Evolutionary conservation across 805 yeast species (phyloP), one percentile per base, ranked within the genome.

Genomic region (Candida sanyiensis): DNA sequence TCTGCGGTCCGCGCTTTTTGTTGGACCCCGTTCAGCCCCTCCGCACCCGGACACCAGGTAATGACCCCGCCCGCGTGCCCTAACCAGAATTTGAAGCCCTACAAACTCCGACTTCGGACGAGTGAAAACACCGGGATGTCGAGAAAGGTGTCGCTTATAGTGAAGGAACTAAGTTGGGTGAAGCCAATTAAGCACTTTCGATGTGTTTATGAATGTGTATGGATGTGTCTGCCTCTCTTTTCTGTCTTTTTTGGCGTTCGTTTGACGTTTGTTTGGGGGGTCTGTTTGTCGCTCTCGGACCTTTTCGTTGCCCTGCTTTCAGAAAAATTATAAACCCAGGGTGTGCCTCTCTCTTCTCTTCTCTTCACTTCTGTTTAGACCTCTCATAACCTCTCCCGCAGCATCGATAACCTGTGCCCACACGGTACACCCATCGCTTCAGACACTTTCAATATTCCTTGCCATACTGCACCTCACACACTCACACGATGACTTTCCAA

Each of bases 401-500:
- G n/a, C n/a, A n/a, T n/a, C n/a, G n/a, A n/a, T n/a, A n/a, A n/a
- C n/a, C n/a, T n/a, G n/a, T n/a, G 10, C 10, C 25, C 11, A 22
- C 25, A 22, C 25, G 11, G 10, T 11, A 8, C 25, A 22, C 8
- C 25, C 11, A 22, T 22, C 26, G 34, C 18, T 13, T 20, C n/a
- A 31, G 13, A n/a, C 34, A 20, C 33, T 18, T 20, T 29, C 33
- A 18, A 28, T 3, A 28, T 4, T 16, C 21, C 13, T 11, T n/a
- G n/a, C n/a, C 30, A 16, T 7, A 28, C 30, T 6, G 15, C 18
- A 13, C 5, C n/a, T 18, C 30, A 17, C 20, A 16, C 22, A 28
- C 13, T 7, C 12, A n/a, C n/a, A 22, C 8, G 4, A 43, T 41
- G 44, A 39, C 47, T 12, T 54, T 52, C 34, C 48, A 44, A 6